Conservation (phyloP, 345 rosid species). For the Boechera stricta region DNA sequence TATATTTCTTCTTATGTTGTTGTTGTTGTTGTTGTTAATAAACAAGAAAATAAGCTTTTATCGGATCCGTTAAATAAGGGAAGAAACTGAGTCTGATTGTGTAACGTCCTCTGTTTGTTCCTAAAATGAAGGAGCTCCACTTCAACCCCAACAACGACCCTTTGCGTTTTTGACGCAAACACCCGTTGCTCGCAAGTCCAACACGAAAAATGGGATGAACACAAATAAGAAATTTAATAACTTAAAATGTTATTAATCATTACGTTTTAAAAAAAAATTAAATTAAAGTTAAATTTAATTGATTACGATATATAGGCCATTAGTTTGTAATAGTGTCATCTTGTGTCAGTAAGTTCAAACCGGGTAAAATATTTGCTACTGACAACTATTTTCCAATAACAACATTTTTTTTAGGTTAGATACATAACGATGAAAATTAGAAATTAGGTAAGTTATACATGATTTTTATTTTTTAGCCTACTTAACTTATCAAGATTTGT, state of each 20-base stretch:
- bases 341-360: too few relatives aligned
- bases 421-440: too few relatives aligned
- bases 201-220: background rate
- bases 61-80: conserved; percentile 15
- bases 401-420: too few relatives aligned
- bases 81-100: conserved; percentile 30
- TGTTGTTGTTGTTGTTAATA: background rate
- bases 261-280: too few relatives aligned
- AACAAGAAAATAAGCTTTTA: background rate
- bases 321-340: too few relatives aligned
- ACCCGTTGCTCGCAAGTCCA: conserved; percentile 1
- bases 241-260: background rate
- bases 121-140: conserved; percentile 32
- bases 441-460: too few relatives aligned
- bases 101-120: conserved; percentile 40
- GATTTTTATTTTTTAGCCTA: too few relatives aligned
- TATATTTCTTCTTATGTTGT: background rate
- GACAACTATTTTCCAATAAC: too few relatives aligned
- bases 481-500: too few relatives aligned
- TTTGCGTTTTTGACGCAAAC: conserved; percentile 21
- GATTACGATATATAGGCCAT: too few relatives aligned
- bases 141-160: conserved; percentile 22
- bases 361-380: too few relatives aligned
- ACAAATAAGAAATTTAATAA: background rate
- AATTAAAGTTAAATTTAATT: too few relatives aligned